These are phyloP conservation scores for Globisporangium nagaii DNA, from an alignment of 352 stramenopile species.

Conservation along the genomic window DNA sequence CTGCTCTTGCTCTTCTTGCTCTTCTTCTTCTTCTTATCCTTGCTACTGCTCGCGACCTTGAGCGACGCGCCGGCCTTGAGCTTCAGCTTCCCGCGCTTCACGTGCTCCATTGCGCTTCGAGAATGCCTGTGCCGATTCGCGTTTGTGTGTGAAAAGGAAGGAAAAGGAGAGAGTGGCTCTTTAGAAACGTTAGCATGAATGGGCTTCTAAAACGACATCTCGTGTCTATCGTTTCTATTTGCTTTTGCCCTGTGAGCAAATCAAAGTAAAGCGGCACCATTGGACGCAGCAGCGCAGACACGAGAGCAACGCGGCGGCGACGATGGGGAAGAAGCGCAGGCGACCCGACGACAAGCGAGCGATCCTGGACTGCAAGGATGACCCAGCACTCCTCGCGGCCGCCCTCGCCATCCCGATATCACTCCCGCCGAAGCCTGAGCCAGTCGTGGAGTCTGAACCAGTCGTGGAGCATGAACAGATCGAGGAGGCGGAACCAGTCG, in stretches of 20 bases:
- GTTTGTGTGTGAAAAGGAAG: background rate
- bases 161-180: background rate
- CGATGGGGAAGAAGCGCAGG: background rate
- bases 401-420: no score
- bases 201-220: background rate
- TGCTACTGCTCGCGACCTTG: conserved; percentile 46
- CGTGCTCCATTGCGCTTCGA: conserved; percentile 49
- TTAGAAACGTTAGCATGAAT: conserved; percentile 9
- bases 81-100: conserved; percentile 82
- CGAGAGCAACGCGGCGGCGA: background rate
- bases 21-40: conserved; percentile 61
- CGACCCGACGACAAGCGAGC: background rate
- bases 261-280: no score
- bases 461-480: no score
- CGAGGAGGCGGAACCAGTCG: background rate
- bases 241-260: no score
- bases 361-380: background rate
- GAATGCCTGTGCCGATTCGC: background rate
- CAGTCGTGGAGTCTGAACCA: background rate
- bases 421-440: conserved; percentile 2
- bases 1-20: conserved; percentile 45
- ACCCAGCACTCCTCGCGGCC: conserved; percentile 1
- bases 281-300: no score
- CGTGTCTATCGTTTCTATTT: conserved; percentile 14
- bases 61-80: conserved; percentile 63